Percentiles rank a stretch among this genome's conserved stretches.
Conservation (phyloP, 2,329 filamentous ascomycete species). For the Botryotinia globosa region DNA sequence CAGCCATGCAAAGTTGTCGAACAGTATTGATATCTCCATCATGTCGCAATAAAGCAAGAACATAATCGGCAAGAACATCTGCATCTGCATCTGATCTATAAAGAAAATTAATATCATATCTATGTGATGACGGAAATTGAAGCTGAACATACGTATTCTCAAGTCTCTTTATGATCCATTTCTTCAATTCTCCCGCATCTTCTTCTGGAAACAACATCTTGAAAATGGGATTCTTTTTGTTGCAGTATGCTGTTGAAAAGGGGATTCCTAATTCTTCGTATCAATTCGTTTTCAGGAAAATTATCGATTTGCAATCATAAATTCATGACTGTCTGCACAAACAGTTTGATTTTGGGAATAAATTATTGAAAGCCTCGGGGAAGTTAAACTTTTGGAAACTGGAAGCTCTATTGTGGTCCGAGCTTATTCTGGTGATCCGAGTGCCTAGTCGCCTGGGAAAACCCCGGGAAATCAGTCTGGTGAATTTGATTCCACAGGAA, state of each 20-base stretch:
- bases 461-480: background rate
- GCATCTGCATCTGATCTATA: slow-evolving; percentile 72
- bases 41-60: slow-evolving; percentile 71
- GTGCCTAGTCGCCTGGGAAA: background rate
- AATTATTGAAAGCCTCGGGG: background rate
- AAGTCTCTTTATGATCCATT: slow-evolving; percentile 74
- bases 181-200: slow-evolving; percentile 63
- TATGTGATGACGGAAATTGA: slow-evolving; percentile 26
- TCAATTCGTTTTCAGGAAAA: background rate
- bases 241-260: background rate
- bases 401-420: slow-evolving; percentile 11
- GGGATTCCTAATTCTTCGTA: background rate
- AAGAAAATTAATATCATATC: slow-evolving; percentile 1
- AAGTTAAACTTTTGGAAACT: slow-evolving; percentile 6
- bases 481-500: background rate
- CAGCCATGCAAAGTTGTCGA: slow-evolving; percentile 64
- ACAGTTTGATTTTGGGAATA: background rate
- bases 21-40: slow-evolving; percentile 65
- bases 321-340: slow-evolving; percentile 5
- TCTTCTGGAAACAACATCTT: slow-evolving; percentile 62
- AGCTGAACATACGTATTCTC: slow-evolving; percentile 62
- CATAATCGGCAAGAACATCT: slow-evolving; percentile 80
- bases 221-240: background rate
- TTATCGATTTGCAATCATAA: background rate
- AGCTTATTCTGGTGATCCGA: background rate